These are phyloP conservation scores for Cytospora schulzeri DNA, from an alignment of 2,329 filamentous ascomycete genomes.

Conservation along the genomic window DNA sequence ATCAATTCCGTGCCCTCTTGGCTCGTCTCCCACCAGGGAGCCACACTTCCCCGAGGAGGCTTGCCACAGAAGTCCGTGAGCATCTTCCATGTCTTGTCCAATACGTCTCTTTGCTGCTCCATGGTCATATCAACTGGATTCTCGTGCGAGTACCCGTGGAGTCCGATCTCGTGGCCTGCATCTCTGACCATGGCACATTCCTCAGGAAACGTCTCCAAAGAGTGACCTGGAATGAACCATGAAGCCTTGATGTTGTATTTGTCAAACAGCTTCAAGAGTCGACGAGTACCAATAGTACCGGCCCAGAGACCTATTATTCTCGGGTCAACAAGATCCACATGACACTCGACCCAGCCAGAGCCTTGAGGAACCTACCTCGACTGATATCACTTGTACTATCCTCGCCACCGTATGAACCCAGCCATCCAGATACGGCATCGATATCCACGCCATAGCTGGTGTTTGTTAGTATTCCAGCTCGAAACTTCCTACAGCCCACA, in stretches of 20 bases:
- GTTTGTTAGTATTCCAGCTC: background rate
- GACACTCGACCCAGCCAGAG: background rate
- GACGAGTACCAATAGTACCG: constrained; percentile 65
- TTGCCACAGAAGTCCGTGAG: constrained; percentile 73
- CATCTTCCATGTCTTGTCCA: constrained; percentile 73
- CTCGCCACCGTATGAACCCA: constrained; percentile 74
- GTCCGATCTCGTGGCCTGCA: constrained; percentile 52
- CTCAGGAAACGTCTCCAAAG: constrained; percentile 52
- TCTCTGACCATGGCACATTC: constrained; percentile 48
- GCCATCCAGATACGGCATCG: constrained; percentile 76
- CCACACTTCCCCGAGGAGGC: constrained; percentile 70
- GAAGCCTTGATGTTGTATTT: constrained; percentile 72
- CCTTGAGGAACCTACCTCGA: constrained; percentile 50
- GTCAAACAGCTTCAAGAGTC: constrained; percentile 70
- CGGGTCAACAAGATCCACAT: background rate
- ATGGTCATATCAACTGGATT: constrained; percentile 59
- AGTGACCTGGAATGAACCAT: constrained; percentile 54
- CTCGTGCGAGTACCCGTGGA: constrained; percentile 41
- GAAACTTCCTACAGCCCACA: background rate
- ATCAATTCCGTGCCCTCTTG: constrained; percentile 67
- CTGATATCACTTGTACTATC: constrained; percentile 73
- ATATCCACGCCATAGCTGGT: constrained; percentile 70
- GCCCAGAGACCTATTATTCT: constrained; percentile 58
- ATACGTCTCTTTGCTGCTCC: constrained; percentile 74
- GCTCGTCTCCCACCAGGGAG: constrained; percentile 74